Conservation (phyloP, 2,329 filamentous ascomycete species). For the Malbranchea zuffiana region DNA sequence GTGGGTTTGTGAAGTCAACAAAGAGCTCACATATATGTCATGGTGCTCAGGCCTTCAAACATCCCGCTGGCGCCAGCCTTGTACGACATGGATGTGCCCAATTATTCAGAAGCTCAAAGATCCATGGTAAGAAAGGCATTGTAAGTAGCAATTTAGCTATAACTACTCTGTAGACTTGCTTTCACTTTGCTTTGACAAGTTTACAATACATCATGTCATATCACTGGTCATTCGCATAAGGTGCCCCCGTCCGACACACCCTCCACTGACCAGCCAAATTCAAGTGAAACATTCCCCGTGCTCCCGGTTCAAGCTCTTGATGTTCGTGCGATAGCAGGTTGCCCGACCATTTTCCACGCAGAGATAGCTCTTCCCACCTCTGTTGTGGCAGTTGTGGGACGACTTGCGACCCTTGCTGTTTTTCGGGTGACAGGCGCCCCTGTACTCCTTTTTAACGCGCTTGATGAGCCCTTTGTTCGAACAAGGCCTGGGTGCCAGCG, state of each 20-base stretch:
- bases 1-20: too few species aligned
- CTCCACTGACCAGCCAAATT: neutral
- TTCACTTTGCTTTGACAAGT: too few species aligned
- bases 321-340: neutral
- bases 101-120: too few species aligned
- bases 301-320: slow-evolving; percentile 1
- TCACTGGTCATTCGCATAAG: too few species aligned
- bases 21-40: too few species aligned
- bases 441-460: slow-evolving; percentile 1
- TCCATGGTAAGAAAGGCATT: too few species aligned
- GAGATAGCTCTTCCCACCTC: slow-evolving; percentile 2
- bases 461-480: neutral
- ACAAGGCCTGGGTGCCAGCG: neutral
- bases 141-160: too few species aligned
- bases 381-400: neutral
- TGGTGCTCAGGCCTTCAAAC: too few species aligned
- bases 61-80: too few species aligned
- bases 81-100: too few species aligned
- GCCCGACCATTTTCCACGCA: neutral
- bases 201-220: too few species aligned
- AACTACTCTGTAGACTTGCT: too few species aligned
- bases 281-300: slow-evolving; percentile 1
- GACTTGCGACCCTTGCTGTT: slow-evolving; percentile 1
- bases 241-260: neutral
- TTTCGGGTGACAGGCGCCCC: neutral